Evolutionary conservation across 2,329 filamentous ascomycete species (phyloP).

Genomic region (Fusarium verrucosum): DNA sequence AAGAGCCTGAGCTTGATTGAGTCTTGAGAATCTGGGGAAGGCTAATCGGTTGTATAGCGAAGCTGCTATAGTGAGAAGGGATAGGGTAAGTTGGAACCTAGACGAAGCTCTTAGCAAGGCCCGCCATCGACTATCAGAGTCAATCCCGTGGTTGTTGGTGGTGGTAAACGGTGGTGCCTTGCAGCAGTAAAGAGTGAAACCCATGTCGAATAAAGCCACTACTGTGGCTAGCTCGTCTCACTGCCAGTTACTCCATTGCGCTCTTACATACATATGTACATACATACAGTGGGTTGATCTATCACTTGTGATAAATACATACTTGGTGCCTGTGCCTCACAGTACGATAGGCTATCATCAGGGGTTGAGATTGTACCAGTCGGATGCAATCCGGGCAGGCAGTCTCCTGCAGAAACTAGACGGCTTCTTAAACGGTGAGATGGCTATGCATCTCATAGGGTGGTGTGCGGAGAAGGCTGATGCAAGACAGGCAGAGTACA

Average conservation of each 20-base stretch:
- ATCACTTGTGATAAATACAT: neutral
- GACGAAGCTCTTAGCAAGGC: neutral
- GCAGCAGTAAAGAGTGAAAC: constrained; percentile 29
- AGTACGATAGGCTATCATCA: neutral
- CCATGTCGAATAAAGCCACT: constrained; percentile 16
- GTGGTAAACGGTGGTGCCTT: constrained; percentile 27
- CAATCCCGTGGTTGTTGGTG: neutral
- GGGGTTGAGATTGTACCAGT: neutral
- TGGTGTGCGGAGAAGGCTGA: too few relatives aligned
- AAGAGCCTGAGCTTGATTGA: constrained; percentile 23
- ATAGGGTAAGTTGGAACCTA: neutral
- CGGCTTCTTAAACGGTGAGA: too few relatives aligned
- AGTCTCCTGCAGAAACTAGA: too few relatives aligned
- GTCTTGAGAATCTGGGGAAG: neutral
- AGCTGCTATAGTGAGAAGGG: neutral
- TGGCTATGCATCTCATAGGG: too few relatives aligned
- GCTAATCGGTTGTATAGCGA: neutral
- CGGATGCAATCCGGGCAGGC: neutral
- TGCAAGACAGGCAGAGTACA: too few relatives aligned
- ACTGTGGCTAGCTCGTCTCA: constrained; percentile 8
- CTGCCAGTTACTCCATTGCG: constrained; percentile 31
- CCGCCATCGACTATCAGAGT: neutral
- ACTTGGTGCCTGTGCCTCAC: neutral
- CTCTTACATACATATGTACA: too few relatives aligned
- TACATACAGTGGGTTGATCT: neutral